phyloP scores from a whole-genome alignment of 164 flowering plant species.

The Magnolia kwangsiensis region DNA sequence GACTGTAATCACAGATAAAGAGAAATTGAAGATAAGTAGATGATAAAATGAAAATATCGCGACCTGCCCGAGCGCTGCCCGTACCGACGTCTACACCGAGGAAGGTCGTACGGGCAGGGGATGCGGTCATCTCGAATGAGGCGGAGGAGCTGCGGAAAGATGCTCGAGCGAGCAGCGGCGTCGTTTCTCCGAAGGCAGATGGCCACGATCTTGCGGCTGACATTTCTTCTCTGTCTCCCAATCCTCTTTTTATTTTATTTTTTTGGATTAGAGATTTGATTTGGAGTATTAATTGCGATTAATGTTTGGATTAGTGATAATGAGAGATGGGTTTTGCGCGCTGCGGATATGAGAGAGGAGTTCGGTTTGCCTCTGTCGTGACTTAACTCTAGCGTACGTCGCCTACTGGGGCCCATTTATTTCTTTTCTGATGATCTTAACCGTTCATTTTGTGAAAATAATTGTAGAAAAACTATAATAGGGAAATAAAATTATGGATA shows the following conservation, averaged over 20 bases:
- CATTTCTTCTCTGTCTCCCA: not conserved
- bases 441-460: too few relatives aligned
- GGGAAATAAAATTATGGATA: too few relatives aligned
- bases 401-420: too few relatives aligned
- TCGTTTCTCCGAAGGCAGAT: constrained; percentile 11
- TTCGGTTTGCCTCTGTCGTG: too few relatives aligned
- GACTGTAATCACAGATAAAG: not conserved
- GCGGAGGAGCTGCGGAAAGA: constrained; percentile 14
- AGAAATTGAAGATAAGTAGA: not conserved
- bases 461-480: too few relatives aligned
- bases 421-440: too few relatives aligned
- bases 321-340: too few relatives aligned
- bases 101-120: constrained; percentile 41
- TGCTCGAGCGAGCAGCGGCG: constrained; percentile 20
- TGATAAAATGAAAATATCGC: not conserved
- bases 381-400: too few relatives aligned
- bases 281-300: too few relatives aligned
- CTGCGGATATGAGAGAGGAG: too few relatives aligned
- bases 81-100: constrained; percentile 98
- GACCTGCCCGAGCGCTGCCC: constrained; percentile 98
- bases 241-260: not conserved
- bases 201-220: not conserved
- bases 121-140: constrained; percentile 38
- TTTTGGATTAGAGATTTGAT: too few relatives aligned
- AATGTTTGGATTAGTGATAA: too few relatives aligned